Evolutionary conservation across 306 rosid species (phyloP).

Genomic region (Ziziphus jujuba): DNA sequence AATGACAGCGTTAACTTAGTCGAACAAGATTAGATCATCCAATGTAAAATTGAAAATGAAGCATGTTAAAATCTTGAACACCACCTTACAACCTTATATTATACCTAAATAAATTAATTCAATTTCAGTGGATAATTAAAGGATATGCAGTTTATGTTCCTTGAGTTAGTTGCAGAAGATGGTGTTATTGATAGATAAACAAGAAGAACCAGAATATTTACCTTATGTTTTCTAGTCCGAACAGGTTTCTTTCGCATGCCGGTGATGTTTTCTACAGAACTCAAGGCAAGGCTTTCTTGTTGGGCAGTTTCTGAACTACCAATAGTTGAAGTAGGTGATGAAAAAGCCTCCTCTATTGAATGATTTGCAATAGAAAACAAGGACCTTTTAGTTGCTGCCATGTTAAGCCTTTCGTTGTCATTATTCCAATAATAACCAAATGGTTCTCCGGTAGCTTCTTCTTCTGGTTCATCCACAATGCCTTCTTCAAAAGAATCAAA

Average conservation of each 20-base stretch:
- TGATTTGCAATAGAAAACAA: not conserved
- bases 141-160: no score
- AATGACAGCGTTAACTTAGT: not conserved
- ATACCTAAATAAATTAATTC: no score
- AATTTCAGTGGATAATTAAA: no score
- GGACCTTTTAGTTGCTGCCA: not conserved
- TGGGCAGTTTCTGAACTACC: slow-evolving; percentile 11
- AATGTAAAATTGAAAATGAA: not conserved
- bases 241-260: slow-evolving; percentile 17
- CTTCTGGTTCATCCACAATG: slow-evolving; percentile 1
- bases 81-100: no score
- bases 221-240: slow-evolving; percentile 2
- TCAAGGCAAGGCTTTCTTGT: slow-evolving; percentile 7
- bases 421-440: not conserved
- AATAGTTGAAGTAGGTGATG: slow-evolving; percentile 1
- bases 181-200: no score
- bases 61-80: not conserved
- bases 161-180: no score
- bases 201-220: not conserved
- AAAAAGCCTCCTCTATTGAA: not conserved
- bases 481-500: not conserved
- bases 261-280: slow-evolving; percentile 9
- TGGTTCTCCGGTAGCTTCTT: slow-evolving; percentile 1
- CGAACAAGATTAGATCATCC: not conserved
- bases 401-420: not conserved